Conservation (phyloP, 768 basidiomycete species). For the Trametes elegans region DNA sequence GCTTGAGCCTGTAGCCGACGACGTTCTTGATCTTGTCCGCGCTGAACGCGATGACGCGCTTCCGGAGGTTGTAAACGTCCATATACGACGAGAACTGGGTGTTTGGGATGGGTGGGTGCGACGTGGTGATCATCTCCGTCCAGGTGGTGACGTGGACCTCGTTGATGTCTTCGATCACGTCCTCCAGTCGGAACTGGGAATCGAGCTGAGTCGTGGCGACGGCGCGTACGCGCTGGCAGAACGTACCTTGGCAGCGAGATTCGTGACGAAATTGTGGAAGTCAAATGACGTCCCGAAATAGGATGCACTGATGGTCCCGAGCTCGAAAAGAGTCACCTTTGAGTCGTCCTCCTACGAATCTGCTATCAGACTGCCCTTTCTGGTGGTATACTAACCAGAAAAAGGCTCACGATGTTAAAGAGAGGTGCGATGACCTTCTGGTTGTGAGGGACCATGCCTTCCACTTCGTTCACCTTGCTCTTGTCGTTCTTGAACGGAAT, state of each 20-base stretch:
- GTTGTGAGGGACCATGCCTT: conserved; percentile 56
- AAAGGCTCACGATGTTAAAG: conserved; percentile 69
- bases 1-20: conserved; percentile 64
- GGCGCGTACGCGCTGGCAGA: no score
- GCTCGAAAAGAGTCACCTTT: conserved; percentile 63
- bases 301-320: conserved; percentile 63
- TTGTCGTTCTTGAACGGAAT: conserved; percentile 71
- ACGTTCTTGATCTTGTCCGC: conserved; percentile 73
- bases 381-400: not conserved
- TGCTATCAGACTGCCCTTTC: no score
- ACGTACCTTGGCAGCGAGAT: conserved; percentile 62
- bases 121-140: conserved; percentile 75
- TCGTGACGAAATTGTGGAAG: conserved; percentile 72
- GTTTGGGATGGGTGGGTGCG: conserved; percentile 68
- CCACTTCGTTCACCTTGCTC: conserved; percentile 59
- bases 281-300: conserved; percentile 80
- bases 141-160: conserved; percentile 80
- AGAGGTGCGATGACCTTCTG: conserved; percentile 65
- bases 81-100: conserved; percentile 78
- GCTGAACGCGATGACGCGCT: conserved; percentile 65
- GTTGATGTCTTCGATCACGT: conserved; percentile 79
- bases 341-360: conserved; percentile 79
- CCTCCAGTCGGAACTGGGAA: conserved; percentile 59
- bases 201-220: not conserved
- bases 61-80: conserved; percentile 69